Base-by-base conservation (phyloP, 2,329 filamentous ascomycete species). In the Xylariaceae sp. region DNA sequence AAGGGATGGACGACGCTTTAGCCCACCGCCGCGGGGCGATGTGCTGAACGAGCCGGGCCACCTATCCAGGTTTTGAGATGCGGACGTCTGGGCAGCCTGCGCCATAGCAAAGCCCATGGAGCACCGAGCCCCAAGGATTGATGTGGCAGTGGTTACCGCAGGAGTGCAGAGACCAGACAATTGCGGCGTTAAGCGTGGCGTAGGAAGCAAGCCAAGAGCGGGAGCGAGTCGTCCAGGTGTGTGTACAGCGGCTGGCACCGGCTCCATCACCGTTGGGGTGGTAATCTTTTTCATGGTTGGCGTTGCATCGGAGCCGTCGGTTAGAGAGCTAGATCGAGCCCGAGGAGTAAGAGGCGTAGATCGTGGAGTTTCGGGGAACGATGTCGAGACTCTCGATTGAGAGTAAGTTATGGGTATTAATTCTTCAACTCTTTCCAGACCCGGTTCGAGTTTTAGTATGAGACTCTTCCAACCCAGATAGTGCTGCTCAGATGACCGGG, bases 31-130 rank as follows among this genome's bases (percentile, higher is more conserved):
- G 66, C 79, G 77, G 30, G 83, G 83, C 17, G 84, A 85, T 3
- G 80, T 79, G 3, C 76, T 76, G 59, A 75, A 73, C 11, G 75
- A 73, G 18, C 70, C 70, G 51, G 80, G 77, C 76, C 82, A 82
- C 64, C 80, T 79, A 59, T 86, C 83, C 48, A 82, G 69, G 45
- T 74, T 75, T 66, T 85, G 82, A 18, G 76, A 68, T 23, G 78
- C 73, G 62, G 70, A 76, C 50, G 76, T 68, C 62, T 69, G 79
- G 23, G 75, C 78, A 8, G 77, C 81, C 63, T 86, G 83, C 1
- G 81, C 76, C 79, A 86, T 82, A 30, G 83, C 84, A 62, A 82
- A 74, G 57, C 82, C 76, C 84, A 87, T 87, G 0, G 83, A 82
- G n/a, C 76, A 78, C 62, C 75, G 73, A 64, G 77, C 79, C 62